Evolutionary conservation across 192 early-diverging fungal species (phyloP), one percentile per base, ranked within the genome.

Genomic region (Thoreauomyces humboldtii): DNA sequence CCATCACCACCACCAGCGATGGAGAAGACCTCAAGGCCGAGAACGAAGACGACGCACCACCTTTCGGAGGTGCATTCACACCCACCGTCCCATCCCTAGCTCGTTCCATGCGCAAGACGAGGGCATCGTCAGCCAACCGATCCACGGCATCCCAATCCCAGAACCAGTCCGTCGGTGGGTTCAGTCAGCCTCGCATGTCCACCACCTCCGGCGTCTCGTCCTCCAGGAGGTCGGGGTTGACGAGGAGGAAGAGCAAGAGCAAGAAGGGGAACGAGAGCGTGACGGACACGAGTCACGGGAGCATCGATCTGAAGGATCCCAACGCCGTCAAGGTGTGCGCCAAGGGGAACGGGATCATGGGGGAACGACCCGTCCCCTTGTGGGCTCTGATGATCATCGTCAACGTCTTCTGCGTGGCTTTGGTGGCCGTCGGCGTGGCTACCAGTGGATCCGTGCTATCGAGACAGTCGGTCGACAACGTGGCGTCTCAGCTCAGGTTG

Each of bases 381-480:
- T 46, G 44, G 44, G 44, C 44, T 17, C 44, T 46, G 44, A 46
- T 46, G 44, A 46, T 46, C 12, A 24, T 46, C n/a, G 44, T 46
- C 5, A 46, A 46, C 14, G 44, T 46, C 14, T 14, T 46, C 44
- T 46, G 44, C 14, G 44, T 46, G 2, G 44, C 44, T 17, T 2
- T 46, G n/a, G 44, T 46, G 2, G 44, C 44, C 4, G 25, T 46
- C 25, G 44, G 44, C 2, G 44, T 46, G n/a, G 44, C 44, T 2
- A 46, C 44, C 25, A 22, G 19, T 6, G 44, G 19, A 22, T 17
- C 44, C 19, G 19, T 46, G 4, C 12, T 46, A 24, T 17, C 19
- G 3, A 46, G 25, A 14, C 19, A 46, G 4, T 17, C 44, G 5
- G 44, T 46, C 2, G 19, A 46, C 19, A 24, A 46, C 44, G 44